A percentile compares a stretch with the other conserved stretches of the same genome.
These are phyloP conservation scores for Cutaneotrichosporon sp. DNA, from an alignment of 1,284 basidiomycete genomes.

Conservation along the genomic window DNA sequence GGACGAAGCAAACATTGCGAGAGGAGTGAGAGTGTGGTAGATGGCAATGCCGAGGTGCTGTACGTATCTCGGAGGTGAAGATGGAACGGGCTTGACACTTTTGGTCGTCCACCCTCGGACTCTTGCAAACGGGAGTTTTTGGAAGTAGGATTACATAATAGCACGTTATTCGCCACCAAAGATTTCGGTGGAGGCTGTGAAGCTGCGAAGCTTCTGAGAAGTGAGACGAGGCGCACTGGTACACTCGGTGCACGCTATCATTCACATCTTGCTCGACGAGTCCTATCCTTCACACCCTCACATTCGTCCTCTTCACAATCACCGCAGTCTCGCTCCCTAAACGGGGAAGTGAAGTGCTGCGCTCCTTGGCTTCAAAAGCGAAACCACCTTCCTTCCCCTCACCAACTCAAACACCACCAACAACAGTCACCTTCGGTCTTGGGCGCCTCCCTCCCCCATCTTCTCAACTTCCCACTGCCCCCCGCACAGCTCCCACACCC, in stretches of 20 bases:
- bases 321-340: not conserved
- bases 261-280: not conserved
- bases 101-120: too few species aligned
- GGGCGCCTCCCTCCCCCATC: too few species aligned
- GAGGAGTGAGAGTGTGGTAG: not conserved
- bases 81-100: not conserved
- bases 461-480: too few species aligned
- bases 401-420: not conserved
- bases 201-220: too few species aligned
- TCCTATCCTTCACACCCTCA: not conserved
- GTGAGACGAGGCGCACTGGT: too few species aligned
- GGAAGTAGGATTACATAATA: not conserved
- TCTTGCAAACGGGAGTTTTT: not conserved
- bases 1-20: conserved; percentile 20
- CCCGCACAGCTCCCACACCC: too few species aligned
- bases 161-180: conserved; percentile 4
- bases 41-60: too few species aligned
- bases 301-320: not conserved
- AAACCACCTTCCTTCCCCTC: not conserved
- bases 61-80: not conserved
- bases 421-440: too few species aligned
- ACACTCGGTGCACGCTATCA: too few species aligned
- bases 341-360: conserved; percentile 1
- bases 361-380: not conserved
- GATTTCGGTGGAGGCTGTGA: not conserved